A percentile compares a stretch with the other conserved stretches of the same genome.
Conservation (phyloP, 2,329 filamentous ascomycete genomes). For the Neopestalotiopsis clavispora region DNA sequence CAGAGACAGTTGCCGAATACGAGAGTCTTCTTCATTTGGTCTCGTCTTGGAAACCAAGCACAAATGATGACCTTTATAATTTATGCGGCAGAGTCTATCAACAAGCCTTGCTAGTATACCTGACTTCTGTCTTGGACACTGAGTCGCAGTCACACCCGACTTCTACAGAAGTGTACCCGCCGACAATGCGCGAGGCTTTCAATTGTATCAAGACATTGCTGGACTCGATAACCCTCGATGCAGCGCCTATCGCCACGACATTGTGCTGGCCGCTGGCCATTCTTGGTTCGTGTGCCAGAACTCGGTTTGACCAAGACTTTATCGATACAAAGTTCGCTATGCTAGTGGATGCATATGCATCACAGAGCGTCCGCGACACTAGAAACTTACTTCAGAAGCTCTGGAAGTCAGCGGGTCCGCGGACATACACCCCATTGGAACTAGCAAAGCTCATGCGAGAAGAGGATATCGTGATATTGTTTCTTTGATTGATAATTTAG, state of each 20-base stretch:
- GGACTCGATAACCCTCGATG: background rate
- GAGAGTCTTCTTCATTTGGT: background rate
- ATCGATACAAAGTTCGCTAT: background rate
- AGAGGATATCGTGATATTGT: background rate
- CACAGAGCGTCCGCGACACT: background rate
- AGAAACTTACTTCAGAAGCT: background rate
- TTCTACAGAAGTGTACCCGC: background rate
- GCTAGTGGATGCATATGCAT: background rate
- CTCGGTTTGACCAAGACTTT: background rate
- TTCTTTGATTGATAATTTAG: background rate
- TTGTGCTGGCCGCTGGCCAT: conserved; percentile 1
- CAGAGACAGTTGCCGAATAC: background rate
- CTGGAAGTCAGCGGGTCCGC: background rate
- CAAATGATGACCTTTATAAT: background rate
- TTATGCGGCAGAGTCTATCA: conserved; percentile 1
- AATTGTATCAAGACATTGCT: background rate
- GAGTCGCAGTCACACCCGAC: background rate
- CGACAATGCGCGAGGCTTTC: background rate
- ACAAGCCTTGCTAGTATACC: background rate
- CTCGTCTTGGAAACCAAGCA: background rate
- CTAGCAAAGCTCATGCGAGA: background rate
- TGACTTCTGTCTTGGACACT: background rate
- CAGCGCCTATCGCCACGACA: background rate
- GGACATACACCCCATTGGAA: background rate
- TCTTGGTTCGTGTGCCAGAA: background rate